Evolutionary conservation across 2,329 filamentous ascomycete genomes (phyloP).

Genomic region (Trichoderma sp.): DNA sequence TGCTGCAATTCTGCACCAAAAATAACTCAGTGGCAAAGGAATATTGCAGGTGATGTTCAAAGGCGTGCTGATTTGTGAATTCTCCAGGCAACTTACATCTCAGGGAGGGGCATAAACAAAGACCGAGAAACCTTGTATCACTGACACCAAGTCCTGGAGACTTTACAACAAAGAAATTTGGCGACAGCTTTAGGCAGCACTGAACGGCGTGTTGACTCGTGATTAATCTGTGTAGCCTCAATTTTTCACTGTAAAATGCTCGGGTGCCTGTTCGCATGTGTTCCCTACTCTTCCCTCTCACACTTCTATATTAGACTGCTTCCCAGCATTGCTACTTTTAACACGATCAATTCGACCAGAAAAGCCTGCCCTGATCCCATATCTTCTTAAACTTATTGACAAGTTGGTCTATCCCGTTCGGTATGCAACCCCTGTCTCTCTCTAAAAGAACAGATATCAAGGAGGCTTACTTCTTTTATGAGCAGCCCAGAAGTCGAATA

Average conservation of each 20-base stretch:
- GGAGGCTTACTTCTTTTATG: neutral
- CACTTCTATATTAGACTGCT: neutral
- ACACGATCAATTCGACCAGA: neutral
- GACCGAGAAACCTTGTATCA: no score
- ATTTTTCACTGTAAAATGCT: neutral
- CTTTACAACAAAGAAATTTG: neutral
- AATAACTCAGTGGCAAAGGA: neutral
- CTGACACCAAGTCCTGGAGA: neutral
- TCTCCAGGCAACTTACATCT: no score
- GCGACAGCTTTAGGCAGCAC: neutral
- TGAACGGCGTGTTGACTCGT: neutral
- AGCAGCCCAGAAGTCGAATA: no score
- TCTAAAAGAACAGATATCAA: neutral
- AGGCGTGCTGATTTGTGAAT: no score
- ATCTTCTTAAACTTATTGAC: neutral
- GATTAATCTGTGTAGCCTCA: neutral
- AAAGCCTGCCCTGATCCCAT: neutral
- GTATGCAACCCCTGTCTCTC: neutral
- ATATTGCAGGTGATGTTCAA: neutral
- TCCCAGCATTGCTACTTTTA: neutral
- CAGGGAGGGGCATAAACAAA: no score
- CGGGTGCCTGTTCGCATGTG: neutral
- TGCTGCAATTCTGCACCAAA: neutral
- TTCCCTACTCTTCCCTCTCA: neutral
- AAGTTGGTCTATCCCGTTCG: neutral